These are phyloP conservation scores for Earliella scabrosa DNA, from an alignment of 1,284 basidiomycete species.

Conservation along the genomic window DNA sequence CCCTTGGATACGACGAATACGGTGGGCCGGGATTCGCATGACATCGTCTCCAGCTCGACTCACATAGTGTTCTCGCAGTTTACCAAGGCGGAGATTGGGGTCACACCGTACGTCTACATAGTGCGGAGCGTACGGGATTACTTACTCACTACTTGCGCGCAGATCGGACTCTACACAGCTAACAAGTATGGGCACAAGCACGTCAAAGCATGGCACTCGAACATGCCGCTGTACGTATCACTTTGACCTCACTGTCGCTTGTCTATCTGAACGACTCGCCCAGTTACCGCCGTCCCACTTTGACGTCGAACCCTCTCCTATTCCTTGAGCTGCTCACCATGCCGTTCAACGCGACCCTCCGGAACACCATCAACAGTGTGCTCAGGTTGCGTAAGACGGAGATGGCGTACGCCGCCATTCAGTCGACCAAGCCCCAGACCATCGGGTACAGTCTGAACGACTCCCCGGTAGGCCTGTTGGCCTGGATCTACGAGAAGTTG, in stretches of 20 bases:
- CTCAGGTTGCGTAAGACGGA: conserved; percentile 37
- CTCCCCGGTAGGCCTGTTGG: conserved; percentile 59
- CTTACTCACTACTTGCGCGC: neutral
- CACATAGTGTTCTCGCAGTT: conserved; percentile 28
- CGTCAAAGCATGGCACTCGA: conserved; percentile 37
- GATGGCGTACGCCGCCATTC: conserved; percentile 45
- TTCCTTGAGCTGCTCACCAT: conserved; percentile 11
- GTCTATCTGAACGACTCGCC: too few species aligned
- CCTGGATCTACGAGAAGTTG: conserved; percentile 66
- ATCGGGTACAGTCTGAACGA: conserved; percentile 59
- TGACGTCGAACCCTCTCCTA: conserved; percentile 4
- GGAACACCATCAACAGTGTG: conserved; percentile 35
- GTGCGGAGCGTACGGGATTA: too few species aligned
- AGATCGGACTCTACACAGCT: conserved; percentile 39
- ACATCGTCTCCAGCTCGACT: too few species aligned
- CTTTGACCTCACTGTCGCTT: too few species aligned
- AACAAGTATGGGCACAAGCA: conserved; percentile 35
- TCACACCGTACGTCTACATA: conserved; percentile 32
- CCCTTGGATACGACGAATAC: conserved; percentile 50
- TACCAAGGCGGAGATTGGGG: conserved; percentile 53
- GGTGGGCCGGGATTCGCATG: conserved; percentile 31
- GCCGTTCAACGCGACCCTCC: conserved; percentile 24
- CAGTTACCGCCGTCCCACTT: neutral
- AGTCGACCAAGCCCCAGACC: conserved; percentile 59
- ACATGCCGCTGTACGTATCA: conserved; percentile 27